These are phyloP conservation scores for Isabelozyma heimii DNA, from an alignment of 805 yeast species.

Conservation along the genomic window DNA sequence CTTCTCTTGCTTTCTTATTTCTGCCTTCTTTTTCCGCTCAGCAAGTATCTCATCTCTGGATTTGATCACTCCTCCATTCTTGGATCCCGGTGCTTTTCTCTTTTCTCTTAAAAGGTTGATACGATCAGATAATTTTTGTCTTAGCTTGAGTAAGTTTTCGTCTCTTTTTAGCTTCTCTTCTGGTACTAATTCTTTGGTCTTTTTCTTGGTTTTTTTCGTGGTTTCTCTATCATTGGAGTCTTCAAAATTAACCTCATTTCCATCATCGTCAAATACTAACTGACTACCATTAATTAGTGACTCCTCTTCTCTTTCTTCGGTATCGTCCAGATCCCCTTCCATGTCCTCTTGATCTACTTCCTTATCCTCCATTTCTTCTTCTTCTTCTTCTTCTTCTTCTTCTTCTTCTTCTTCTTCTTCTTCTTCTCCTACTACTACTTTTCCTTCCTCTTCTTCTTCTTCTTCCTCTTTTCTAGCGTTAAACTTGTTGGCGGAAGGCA, in stretches of 20 bases:
- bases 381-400: constrained; percentile 16
- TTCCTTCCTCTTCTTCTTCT: background rate
- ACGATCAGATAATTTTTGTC: constrained; percentile 75
- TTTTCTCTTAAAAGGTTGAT: constrained; percentile 68
- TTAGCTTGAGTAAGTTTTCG: constrained; percentile 61
- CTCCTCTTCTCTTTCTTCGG: constrained; percentile 5
- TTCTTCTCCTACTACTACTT: constrained; percentile 1
- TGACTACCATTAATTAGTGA: constrained; percentile 13
- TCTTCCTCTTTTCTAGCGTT: constrained; percentile 12
- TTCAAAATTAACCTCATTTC: constrained; percentile 18
- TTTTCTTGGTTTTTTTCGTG: constrained; percentile 7
- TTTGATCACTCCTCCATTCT: constrained; percentile 74
- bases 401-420: constrained; percentile 8
- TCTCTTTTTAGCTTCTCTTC: constrained; percentile 51
- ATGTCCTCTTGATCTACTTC: constrained; percentile 10
- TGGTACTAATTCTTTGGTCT: constrained; percentile 27
- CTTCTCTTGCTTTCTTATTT: constrained; percentile 43
- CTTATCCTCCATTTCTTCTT: constrained; percentile 16
- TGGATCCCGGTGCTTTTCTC: constrained; percentile 90
- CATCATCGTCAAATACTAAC: constrained; percentile 68
- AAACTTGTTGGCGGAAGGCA: constrained; percentile 34
- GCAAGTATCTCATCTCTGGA: constrained; percentile 78
- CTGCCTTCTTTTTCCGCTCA: constrained; percentile 54
- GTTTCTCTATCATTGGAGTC: background rate
- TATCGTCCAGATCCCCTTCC: background rate